These are phyloP conservation scores for Saccharomyces mikatae DNA, from an alignment of 805 yeast genomes.

Conservation along the genomic window DNA sequence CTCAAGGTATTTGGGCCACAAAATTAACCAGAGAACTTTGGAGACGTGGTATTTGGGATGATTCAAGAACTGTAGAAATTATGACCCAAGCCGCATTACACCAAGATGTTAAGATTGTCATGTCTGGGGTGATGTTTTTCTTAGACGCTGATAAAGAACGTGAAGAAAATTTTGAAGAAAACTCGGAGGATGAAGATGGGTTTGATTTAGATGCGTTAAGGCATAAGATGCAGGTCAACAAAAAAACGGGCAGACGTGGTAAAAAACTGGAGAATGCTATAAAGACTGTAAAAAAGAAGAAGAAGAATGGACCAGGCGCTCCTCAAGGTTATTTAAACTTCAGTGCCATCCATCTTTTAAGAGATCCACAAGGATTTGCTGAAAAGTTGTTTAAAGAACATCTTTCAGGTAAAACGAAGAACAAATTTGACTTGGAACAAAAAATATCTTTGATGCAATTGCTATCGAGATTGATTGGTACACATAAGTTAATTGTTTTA, in stretches of 20 bases:
- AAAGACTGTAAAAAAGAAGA: conserved; percentile 59
- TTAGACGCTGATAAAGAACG: conserved; percentile 80
- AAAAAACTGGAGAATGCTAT: conserved; percentile 73
- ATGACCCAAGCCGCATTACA: conserved; percentile 94
- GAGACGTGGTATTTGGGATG: conserved; percentile 99
- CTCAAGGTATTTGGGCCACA: conserved; percentile 93
- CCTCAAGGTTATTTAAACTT: conserved; percentile 58
- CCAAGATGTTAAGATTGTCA: conserved; percentile 74
- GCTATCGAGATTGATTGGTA: conserved; percentile 82
- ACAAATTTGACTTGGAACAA: conserved; percentile 76
- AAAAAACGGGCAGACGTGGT: conserved; percentile 70
- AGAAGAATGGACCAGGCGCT: conserved; percentile 44
- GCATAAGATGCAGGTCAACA: conserved; percentile 78
- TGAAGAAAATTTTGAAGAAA: conserved; percentile 72
- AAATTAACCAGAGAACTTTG: conserved; percentile 90
- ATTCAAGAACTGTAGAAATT: conserved; percentile 90
- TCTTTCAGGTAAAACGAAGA: conserved; percentile 58
- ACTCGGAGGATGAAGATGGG: conserved; percentile 58
- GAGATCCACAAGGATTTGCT: conserved; percentile 98
- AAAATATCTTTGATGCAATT: conserved; percentile 82
- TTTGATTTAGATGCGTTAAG: conserved; percentile 64
- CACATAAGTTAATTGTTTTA: conserved; percentile 83
- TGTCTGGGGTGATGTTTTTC: conserved; percentile 86
- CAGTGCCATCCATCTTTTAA: conserved; percentile 84
- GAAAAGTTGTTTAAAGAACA: conserved; percentile 71